These are phyloP conservation scores for Boletus subparvulus DNA, from an alignment of 768 basidiomycete genomes.

Conservation along the genomic window DNA sequence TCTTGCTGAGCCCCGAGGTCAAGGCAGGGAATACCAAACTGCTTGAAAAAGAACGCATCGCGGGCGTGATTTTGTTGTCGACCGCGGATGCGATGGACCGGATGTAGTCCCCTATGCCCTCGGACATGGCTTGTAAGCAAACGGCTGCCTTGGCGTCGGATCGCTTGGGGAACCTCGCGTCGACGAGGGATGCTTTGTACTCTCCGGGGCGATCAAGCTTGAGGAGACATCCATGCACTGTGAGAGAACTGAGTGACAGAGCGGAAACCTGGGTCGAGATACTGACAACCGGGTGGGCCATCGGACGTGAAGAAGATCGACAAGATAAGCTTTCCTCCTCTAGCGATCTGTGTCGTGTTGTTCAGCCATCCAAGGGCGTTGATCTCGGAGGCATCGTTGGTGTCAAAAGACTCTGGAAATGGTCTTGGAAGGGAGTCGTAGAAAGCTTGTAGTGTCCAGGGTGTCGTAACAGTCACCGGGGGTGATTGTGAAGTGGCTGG, in stretches of 20 bases:
- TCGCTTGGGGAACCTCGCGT: constrained; percentile 59
- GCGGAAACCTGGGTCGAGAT: background rate
- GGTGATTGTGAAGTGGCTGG: constrained; percentile 5
- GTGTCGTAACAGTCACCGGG: constrained; percentile 10
- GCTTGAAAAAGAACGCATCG: constrained; percentile 44
- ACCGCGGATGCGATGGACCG: constrained; percentile 42
- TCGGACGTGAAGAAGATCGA: constrained; percentile 48
- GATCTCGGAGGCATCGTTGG: constrained; percentile 47
- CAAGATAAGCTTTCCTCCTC: constrained; percentile 45
- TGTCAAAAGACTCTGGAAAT: constrained; percentile 53
- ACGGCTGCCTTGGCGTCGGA: constrained; percentile 70
- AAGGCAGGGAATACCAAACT: constrained; percentile 48
- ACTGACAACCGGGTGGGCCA: constrained; percentile 45
- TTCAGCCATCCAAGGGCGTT: constrained; percentile 58
- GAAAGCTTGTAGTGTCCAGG: constrained; percentile 52
- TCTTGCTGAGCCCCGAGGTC: constrained; percentile 44
- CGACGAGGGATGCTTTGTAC: constrained; percentile 58
- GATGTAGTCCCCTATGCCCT: constrained; percentile 58
- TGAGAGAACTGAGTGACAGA: constrained; percentile 3
- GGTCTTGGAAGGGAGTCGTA: constrained; percentile 67
- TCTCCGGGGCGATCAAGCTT: constrained; percentile 54
- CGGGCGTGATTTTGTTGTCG: constrained; percentile 46
- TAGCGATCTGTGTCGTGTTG: constrained; percentile 46
- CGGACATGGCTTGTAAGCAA: constrained; percentile 61
- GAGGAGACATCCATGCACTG: constrained; percentile 65